Base-by-base conservation (phyloP, 2,329 filamentous ascomycete genomes). In the Periglandula ipomoeae region DNA sequence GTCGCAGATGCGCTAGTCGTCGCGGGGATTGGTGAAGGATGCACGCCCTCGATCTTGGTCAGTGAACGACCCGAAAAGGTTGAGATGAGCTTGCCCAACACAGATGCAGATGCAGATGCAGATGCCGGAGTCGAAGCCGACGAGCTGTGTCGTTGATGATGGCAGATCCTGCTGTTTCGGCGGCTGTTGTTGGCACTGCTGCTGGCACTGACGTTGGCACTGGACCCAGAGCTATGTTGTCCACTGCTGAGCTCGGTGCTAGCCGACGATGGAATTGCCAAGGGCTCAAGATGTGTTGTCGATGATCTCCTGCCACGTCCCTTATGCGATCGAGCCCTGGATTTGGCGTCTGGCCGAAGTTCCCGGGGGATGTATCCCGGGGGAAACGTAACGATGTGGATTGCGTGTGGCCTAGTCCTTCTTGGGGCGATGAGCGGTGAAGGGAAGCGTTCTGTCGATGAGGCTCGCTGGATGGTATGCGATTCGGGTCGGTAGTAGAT, bases 361-460 rank as follows among this genome's bases (percentile, higher is more conserved):
- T 75, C 72, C 50, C 65, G 64, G 17, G 72, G 72, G 22, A 74
- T 61, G 58, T 70, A 70, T 47, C 68, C 68, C 2, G 67, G 57
- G 3, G 68, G 68, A 48, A 66, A 70, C 24, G 66, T 69, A 52
- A 69, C 55, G 47, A 70, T 67, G 59, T 70, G 67, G 48, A 70
- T 70, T 34, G 68, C 62, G 54, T 70, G 67, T 10, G 67, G 67
- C 32, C 68, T 61, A 32, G 62, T 58, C 53, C 68, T 60, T 44
- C 68, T 62, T 35, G 67, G 64, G 40, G 64, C 65, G 53, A 70
- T 70, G 35, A 67, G 61, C 32, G 68, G 68, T 39, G 60, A 51
- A 8, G 68, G 68, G 45, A 70, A 60, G 15, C 55, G 38, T n/a
- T 44, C 47, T 23, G 38, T 22, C 15, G 48, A 52, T n/a, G 44